These are phyloP conservation scores for Trichoderma guizhouense DNA, from an alignment of 2,329 filamentous ascomycete species.

Conservation along the genomic window DNA sequence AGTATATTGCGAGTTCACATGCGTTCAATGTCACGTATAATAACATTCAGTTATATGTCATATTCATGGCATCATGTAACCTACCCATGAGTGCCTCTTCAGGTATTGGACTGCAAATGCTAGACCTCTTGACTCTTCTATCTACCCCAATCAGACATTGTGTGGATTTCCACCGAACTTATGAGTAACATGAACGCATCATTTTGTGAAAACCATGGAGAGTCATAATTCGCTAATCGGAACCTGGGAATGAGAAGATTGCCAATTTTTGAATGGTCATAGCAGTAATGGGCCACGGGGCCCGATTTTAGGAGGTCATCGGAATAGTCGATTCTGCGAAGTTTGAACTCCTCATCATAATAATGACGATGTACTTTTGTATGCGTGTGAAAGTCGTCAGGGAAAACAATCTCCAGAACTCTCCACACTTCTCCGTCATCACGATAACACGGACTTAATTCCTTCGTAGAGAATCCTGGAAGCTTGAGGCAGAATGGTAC, in stretches of 20 bases:
- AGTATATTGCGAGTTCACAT: too few relatives aligned
- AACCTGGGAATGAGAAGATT: background rate
- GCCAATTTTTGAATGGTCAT: background rate
- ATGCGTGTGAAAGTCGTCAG: background rate
- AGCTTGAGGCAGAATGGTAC: background rate
- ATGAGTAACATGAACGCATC: background rate
- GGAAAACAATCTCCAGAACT: background rate
- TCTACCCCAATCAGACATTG: background rate
- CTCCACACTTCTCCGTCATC: background rate
- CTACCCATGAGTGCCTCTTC: background rate
- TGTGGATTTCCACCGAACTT: background rate
- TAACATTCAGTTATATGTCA: background rate
- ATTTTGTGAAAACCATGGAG: background rate
- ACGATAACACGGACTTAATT: background rate
- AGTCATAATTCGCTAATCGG: background rate
- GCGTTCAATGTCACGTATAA: too few relatives aligned
- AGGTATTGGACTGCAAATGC: background rate
- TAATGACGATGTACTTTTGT: background rate
- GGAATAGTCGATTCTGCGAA: background rate
- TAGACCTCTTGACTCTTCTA: background rate
- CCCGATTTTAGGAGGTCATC: background rate
- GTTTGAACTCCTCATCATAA: background rate
- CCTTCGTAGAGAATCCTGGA: background rate
- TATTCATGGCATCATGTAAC: background rate
- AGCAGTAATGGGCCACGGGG: background rate